Conservation (phyloP, 148 eudicot species). For the Selenicereus undatus region DNA sequence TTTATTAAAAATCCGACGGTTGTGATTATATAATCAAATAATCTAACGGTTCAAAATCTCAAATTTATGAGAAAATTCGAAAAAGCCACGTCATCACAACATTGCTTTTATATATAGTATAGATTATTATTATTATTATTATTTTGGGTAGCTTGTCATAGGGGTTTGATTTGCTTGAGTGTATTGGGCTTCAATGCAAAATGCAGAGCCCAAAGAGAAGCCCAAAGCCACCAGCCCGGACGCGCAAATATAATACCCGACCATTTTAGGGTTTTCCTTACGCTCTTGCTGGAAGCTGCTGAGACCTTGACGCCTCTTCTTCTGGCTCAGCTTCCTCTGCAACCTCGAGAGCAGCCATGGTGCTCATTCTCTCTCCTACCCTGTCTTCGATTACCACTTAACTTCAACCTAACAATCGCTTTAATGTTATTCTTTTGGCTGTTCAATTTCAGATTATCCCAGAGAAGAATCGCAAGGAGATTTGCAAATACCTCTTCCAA, state of each 20-base stretch:
- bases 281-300: conserved; percentile 6
- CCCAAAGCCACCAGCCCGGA: not conserved
- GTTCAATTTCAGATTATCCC: conserved; percentile 54
- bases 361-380: not conserved
- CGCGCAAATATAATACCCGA: not conserved
- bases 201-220: not conserved
- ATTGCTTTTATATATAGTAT: no score
- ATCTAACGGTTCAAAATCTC: no score
- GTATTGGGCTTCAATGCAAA: no score
- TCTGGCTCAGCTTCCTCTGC: not conserved
- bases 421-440: conserved; percentile 1
- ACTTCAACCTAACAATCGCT: not conserved
- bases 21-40: no score
- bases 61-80: no score
- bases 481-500: conserved; percentile 86
- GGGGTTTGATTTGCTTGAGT: no score
- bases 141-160: no score
- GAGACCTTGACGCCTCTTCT: not conserved
- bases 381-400: not conserved
- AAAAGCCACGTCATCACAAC: no score
- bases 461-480: conserved; percentile 85
- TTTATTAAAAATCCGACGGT: no score
- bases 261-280: conserved; percentile 17
- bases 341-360: conserved; percentile 27
- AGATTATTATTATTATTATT: no score